Percentiles rank a stretch among this genome's conserved stretches.
phyloP scores from a whole-genome alignment of 2,329 filamentous ascomycete species.

The Botryotinia globosa region DNA sequence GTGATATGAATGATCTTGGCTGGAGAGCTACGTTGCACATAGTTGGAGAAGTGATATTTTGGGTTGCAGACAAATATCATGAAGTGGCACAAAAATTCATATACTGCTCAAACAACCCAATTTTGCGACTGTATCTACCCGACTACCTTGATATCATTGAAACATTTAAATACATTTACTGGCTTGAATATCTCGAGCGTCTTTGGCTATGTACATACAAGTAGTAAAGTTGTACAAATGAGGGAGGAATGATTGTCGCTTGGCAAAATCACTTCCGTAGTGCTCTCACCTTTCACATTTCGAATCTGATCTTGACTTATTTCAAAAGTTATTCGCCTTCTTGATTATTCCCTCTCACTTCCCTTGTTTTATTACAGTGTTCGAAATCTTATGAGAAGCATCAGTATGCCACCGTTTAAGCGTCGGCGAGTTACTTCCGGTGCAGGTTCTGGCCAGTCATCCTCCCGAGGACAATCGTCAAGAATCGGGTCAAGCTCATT shows the following conservation, averaged over 20 bases:
- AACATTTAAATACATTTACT: not conserved
- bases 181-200: not conserved
- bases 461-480: slow-evolving; percentile 20
- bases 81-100: not conserved
- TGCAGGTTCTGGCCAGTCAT: slow-evolving; percentile 21
- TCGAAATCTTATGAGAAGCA: not conserved
- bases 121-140: not conserved
- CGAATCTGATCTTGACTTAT: not conserved
- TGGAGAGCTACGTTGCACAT: not conserved
- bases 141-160: not conserved
- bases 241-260: slow-evolving; percentile 3
- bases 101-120: not conserved
- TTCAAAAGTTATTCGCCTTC: not conserved
- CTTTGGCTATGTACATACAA: not conserved
- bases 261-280: not conserved
- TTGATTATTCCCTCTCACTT: not conserved
- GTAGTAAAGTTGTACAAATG: not conserved
- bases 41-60: not conserved
- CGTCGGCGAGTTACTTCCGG: slow-evolving; percentile 27
- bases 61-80: not conserved
- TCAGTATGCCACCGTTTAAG: slow-evolving; percentile 27
- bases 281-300: not conserved
- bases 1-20: not conserved
- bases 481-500: slow-evolving; percentile 25
- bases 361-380: not conserved